These are phyloP conservation scores for Verbena officinalis DNA, from an alignment of 257 asterid genomes.

Conservation along the genomic window DNA sequence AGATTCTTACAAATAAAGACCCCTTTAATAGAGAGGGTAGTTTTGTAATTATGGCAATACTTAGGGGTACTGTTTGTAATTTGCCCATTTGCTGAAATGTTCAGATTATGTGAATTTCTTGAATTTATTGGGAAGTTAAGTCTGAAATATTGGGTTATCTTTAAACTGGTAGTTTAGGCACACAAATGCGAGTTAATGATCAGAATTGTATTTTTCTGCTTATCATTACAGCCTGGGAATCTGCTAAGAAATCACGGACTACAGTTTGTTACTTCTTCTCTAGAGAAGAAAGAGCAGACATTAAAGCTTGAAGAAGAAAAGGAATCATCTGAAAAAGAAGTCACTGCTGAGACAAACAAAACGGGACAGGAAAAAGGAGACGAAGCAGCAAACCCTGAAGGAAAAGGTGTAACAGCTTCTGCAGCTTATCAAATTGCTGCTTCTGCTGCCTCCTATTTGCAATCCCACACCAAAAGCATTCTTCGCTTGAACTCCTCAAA, in stretches of 20 bases:
- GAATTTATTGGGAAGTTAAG: neutral
- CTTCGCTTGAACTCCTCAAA: neutral
- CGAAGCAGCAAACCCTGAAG: no score
- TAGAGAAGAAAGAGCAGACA: conserved; percentile 67
- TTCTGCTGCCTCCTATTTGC: neutral
- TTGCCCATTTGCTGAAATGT: no score
- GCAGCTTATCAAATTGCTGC: neutral
- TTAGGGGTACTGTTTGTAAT: no score
- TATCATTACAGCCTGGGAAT: conserved; percentile 53
- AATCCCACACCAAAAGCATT: neutral
- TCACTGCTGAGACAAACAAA: conserved; percentile 23
- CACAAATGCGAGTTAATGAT: conserved; percentile 1
- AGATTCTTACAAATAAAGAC: no score
- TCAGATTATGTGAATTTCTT: no score
- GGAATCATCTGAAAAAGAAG: conserved; percentile 26
- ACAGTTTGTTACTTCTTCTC: conserved; percentile 65
- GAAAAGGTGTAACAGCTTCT: neutral
- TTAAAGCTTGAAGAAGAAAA: conserved; percentile 49
- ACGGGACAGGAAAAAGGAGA: neutral
- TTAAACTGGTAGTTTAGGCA: neutral
- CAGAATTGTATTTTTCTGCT: neutral
- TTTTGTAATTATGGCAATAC: no score
- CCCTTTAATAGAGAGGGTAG: no score
- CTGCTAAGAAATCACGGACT: conserved; percentile 53
- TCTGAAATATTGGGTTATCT: neutral